Conservation (phyloP, 768 basidiomycete species). For the Pleurotus salmoneostramineus region DNA sequence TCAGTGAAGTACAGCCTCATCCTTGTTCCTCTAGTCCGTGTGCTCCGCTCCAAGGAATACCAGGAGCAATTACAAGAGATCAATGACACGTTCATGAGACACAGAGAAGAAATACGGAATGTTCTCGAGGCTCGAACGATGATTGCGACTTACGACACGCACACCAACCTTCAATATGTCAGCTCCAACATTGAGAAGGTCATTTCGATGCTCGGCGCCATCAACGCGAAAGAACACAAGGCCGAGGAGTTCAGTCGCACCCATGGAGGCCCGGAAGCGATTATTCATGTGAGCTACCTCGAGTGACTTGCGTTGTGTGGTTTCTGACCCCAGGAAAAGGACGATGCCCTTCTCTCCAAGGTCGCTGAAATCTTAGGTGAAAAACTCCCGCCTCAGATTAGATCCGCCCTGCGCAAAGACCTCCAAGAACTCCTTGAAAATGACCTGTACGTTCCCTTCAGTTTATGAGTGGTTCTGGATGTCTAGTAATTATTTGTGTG, state of each 20-base stretch:
- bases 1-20: background rate
- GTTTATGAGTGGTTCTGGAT: background rate
- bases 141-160: conserved; percentile 1
- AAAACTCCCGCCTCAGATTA: conserved; percentile 5
- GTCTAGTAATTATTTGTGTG: background rate
- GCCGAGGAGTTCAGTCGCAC: background rate
- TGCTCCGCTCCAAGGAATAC: conserved; percentile 4
- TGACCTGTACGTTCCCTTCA: background rate
- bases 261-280: background rate
- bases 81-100: background rate
- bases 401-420: background rate
- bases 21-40: background rate
- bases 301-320: background rate
- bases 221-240: conserved; percentile 4
- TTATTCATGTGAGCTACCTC: conserved; percentile 1
- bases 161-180: background rate
- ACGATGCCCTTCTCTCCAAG: conserved; percentile 5
- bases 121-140: conserved; percentile 3
- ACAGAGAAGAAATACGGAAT: background rate
- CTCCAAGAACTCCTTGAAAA: conserved; percentile 10
- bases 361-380: conserved; percentile 6
- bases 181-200: background rate
- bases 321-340: background rate
- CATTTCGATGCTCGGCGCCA: conserved; percentile 2
- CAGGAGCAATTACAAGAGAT: background rate